Conservation (phyloP, 2,329 filamentous ascomycete species). For the Endocalyx cinctus region DNA sequence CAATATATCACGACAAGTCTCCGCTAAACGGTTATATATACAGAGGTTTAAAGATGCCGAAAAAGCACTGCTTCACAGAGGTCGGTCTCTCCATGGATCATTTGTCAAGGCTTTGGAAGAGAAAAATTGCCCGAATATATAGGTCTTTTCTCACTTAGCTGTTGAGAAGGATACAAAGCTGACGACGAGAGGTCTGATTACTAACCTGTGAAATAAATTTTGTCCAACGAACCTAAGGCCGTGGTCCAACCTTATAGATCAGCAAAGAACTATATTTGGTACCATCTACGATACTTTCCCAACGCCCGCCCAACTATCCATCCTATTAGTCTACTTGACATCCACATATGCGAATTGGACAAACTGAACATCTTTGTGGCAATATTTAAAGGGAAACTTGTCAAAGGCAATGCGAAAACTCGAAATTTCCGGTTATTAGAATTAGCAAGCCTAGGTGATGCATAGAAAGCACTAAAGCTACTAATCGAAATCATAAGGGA, state of each 20-base stretch:
- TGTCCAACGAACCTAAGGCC: slow-evolving; percentile 23
- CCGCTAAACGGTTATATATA: slow-evolving; percentile 10
- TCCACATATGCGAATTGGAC: slow-evolving; percentile 8
- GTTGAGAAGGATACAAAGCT: slow-evolving; percentile 21
- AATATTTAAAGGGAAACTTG: slow-evolving; percentile 16
- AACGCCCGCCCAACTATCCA: slow-evolving; percentile 18
- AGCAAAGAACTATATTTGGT: slow-evolving; percentile 15
- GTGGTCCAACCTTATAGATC: slow-evolving; percentile 25
- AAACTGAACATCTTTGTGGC: slow-evolving; percentile 7
- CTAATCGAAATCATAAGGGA: slow-evolving; percentile 22
- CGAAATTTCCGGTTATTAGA: slow-evolving; percentile 7
- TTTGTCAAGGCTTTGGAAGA: slow-evolving; percentile 13
- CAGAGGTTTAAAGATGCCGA: slow-evolving; percentile 12
- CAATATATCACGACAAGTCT: slow-evolving; percentile 11
- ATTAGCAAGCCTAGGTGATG: slow-evolving; percentile 1
- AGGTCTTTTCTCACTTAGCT: slow-evolving; percentile 18
- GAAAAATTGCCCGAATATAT: too few relatives aligned
- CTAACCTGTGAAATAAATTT: slow-evolving; percentile 24
- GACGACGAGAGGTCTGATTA: slow-evolving; percentile 22
- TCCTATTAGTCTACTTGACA: too few relatives aligned
- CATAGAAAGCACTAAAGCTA: slow-evolving; percentile 14
- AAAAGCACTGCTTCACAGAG: slow-evolving; percentile 2
- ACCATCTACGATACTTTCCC: slow-evolving; percentile 17
- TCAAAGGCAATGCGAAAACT: slow-evolving; percentile 7
- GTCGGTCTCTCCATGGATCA: slow-evolving; percentile 1